These are phyloP conservation scores for Phytopythium boreale DNA, from an alignment of 352 stramenopile species.

Conservation along the genomic window DNA sequence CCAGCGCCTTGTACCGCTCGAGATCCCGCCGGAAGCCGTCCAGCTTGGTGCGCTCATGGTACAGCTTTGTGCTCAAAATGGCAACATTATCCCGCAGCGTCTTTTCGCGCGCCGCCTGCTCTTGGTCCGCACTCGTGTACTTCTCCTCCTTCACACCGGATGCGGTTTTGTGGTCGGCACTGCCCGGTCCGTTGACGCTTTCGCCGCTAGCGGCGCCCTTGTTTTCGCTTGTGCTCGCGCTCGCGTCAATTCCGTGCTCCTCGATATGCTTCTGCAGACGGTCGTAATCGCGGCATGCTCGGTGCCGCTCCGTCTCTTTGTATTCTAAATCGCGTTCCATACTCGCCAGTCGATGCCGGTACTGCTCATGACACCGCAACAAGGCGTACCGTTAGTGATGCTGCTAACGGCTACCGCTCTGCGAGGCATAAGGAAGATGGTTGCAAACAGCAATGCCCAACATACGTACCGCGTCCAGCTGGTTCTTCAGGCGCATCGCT, in stretches of 20 bases:
- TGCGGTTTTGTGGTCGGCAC: constrained; percentile 8
- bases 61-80: constrained; percentile 43
- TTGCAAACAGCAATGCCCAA: not conserved
- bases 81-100: constrained; percentile 34
- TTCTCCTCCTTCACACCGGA: constrained; percentile 17
- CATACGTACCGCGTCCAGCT: constrained; percentile 49
- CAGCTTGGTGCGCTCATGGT: constrained; percentile 38
- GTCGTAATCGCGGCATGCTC: constrained; percentile 72
- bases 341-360: constrained; percentile 48
- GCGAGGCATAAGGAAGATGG: not conserved
- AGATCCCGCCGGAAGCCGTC: constrained; percentile 48
- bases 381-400: constrained; percentile 6
- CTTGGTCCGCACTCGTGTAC: constrained; percentile 9
- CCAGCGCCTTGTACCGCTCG: constrained; percentile 57
- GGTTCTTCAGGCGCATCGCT: constrained; percentile 40
- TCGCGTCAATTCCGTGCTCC: constrained; percentile 18
- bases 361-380: constrained; percentile 25
- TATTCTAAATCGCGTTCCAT: constrained; percentile 64
- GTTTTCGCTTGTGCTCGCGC: constrained; percentile 5
- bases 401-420: not conserved
- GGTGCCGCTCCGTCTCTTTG: constrained; percentile 79
- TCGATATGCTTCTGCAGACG: constrained; percentile 61
- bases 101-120: constrained; percentile 30
- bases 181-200: not conserved
- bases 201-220: not conserved